phyloP scores from a whole-genome alignment of 495 filamentous ascomycete species.

The Neurospora discreta region DNA sequence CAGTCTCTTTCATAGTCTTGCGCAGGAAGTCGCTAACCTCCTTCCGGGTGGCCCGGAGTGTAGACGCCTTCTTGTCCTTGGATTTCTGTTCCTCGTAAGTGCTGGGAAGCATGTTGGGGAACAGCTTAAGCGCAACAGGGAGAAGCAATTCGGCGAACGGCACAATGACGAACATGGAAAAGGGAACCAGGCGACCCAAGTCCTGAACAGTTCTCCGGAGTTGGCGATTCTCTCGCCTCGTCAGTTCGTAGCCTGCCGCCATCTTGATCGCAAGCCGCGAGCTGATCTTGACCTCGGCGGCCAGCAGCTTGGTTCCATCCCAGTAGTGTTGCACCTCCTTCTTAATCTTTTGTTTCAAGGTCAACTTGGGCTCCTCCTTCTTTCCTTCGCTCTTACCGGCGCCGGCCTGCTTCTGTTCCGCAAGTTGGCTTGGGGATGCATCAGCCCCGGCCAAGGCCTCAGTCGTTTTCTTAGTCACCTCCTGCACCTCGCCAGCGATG shows the following conservation, averaged over 20 bases:
- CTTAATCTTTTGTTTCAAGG: constrained; percentile 83
- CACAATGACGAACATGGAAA: constrained; percentile 93
- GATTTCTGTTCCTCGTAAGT: constrained; percentile 90
- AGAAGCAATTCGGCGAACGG: constrained; percentile 95
- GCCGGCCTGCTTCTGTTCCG: constrained; percentile 22
- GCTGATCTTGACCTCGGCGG: constrained; percentile 87
- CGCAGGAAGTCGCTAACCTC: constrained; percentile 89
- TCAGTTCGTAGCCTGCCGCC: constrained; percentile 95
- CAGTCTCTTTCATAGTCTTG: constrained; percentile 83
- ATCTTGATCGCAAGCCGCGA: constrained; percentile 87
- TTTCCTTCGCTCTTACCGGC: constrained; percentile 32
- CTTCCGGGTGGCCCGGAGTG: constrained; percentile 75
- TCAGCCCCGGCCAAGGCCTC: constrained; percentile 15
- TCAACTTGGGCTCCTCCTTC: constrained; percentile 72
- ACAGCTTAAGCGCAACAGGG: constrained; percentile 82
- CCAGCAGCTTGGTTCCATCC: constrained; percentile 98
- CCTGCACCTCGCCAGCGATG: constrained; percentile 19
- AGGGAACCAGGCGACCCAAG: constrained; percentile 84
- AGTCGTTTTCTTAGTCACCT: constrained; percentile 19
- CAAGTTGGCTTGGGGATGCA: constrained; percentile 21
- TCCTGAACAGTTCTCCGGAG: constrained; percentile 88
- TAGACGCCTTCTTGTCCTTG: constrained; percentile 77
- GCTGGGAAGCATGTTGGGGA: constrained; percentile 93
- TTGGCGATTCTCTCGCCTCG: constrained; percentile 84
- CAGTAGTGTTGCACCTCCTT: constrained; percentile 89